A percentile compares a stretch with the other conserved stretches of the same genome.
Conservation (phyloP, 2,329 filamentous ascomycete species). For the Fusarium sp. region DNA sequence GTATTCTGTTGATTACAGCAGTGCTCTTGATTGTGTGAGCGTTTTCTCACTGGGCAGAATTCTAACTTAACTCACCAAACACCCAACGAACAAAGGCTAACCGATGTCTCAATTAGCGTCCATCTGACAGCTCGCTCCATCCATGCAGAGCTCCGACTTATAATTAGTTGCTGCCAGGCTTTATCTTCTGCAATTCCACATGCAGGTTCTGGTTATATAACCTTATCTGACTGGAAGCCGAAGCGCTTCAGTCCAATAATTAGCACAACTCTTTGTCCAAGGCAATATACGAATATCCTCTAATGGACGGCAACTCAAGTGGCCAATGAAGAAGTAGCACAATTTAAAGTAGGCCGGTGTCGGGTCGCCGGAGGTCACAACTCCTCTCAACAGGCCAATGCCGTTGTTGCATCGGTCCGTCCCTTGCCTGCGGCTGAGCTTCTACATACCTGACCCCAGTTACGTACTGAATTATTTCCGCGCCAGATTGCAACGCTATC, state of each 20-base stretch:
- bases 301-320: not conserved
- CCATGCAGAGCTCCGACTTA: no score
- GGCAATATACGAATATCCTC: slow-evolving; percentile 17
- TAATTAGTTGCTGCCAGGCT: not conserved
- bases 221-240: not conserved
- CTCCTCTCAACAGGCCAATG: slow-evolving; percentile 11
- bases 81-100: not conserved
- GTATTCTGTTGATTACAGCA: no score
- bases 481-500: not conserved
- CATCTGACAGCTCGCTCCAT: not conserved
- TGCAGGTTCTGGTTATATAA: not conserved
- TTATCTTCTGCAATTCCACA: not conserved
- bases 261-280: not conserved
- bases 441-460: slow-evolving; percentile 7
- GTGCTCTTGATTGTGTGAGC: no score
- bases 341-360: slow-evolving; percentile 1
- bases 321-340: not conserved
- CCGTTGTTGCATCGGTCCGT: slow-evolving; percentile 33
- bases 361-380: slow-evolving; percentile 15
- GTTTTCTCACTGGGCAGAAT: no score
- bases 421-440: slow-evolving; percentile 38
- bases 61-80: no score
- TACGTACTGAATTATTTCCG: slow-evolving; percentile 1
- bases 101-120: not conserved
- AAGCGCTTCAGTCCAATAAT: slow-evolving; percentile 5